Evolutionary conservation across 139 green algal genomes (phyloP).

Genomic region (Closterium sp.): DNA sequence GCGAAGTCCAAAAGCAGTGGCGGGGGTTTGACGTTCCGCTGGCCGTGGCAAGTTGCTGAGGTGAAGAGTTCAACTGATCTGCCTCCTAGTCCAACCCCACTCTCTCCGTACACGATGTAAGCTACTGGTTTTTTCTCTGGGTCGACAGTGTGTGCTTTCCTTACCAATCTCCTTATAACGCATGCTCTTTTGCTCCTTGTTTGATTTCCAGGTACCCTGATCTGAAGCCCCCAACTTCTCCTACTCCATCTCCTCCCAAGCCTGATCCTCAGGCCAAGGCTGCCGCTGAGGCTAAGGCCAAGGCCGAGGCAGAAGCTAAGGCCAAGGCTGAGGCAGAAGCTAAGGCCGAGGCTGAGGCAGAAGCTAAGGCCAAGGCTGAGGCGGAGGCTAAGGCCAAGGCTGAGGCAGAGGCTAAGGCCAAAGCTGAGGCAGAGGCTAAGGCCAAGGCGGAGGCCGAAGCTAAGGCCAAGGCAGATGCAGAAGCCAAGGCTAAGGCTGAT

Average conservation of each 20-base stretch:
- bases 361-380: neutral
- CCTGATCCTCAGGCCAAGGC: constrained; percentile 1
- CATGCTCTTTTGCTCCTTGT: neutral
- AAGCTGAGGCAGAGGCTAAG: neutral
- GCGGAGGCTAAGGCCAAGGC: neutral
- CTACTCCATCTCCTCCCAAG: constrained; percentile 27
- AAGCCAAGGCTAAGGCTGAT: neutral
- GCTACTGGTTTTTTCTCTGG: neutral
- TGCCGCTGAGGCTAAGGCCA: constrained; percentile 4
- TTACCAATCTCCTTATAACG: neutral
- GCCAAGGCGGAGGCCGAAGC: neutral
- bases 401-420: neutral
- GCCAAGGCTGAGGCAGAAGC: neutral
- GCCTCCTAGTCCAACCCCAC: constrained; percentile 39
- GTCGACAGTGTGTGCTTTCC: neutral
- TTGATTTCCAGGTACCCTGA: constrained; percentile 40
- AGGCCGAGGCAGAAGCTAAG: neutral
- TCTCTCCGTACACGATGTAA: constrained; percentile 53
- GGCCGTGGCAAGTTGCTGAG: constrained; percentile 34
- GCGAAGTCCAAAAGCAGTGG: neutral
- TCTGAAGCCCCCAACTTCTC: constrained; percentile 47
- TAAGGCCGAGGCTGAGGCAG: neutral
- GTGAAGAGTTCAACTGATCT: constrained; percentile 32
- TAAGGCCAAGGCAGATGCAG: neutral
- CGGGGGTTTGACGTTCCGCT: constrained; percentile 3